These are phyloP conservation scores for Samsoniella hepiali DNA, from an alignment of 2,329 filamentous ascomycete species.

Conservation along the genomic window DNA sequence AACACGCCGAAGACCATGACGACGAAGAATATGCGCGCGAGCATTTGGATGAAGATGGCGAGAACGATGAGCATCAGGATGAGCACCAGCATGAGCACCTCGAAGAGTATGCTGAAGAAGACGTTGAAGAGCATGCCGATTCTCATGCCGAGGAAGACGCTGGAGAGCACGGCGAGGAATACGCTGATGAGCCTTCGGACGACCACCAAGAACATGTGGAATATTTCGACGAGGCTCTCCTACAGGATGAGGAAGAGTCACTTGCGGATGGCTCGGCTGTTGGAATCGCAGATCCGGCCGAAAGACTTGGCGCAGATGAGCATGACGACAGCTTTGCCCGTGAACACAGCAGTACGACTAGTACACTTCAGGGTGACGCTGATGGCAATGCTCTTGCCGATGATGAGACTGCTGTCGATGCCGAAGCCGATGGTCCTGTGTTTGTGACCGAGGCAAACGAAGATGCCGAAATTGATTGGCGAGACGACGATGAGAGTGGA, in stretches of 20 bases:
- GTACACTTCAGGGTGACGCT: constrained; percentile 33
- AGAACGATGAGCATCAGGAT: constrained; percentile 22
- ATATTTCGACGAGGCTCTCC: constrained; percentile 21
- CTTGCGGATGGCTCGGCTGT: neutral
- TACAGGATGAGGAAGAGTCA: constrained; percentile 17
- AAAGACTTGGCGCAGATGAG: constrained; percentile 22
- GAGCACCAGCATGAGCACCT: constrained; percentile 20
- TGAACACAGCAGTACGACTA: constrained; percentile 28
- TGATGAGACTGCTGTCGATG: constrained; percentile 23
- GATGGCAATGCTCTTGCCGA: constrained; percentile 26
- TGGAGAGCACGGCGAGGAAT: constrained; percentile 23
- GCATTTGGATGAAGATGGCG: neutral
- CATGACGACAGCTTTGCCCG: constrained; percentile 23
- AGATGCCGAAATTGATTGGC: constrained; percentile 31
- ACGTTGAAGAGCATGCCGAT: constrained; percentile 12
- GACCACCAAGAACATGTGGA: constrained; percentile 20
- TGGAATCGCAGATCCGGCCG: constrained; percentile 21
- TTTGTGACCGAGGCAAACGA: constrained; percentile 23
- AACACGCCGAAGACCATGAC: constrained; percentile 27
- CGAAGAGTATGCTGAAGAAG: constrained; percentile 21
- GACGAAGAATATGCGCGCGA: constrained; percentile 5
- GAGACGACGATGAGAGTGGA: constrained; percentile 28
- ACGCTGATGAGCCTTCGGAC: constrained; percentile 18
- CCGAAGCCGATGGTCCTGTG: constrained; percentile 25
- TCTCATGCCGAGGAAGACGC: constrained; percentile 20